These are phyloP conservation scores for Fusarium anthophilum DNA, from an alignment of 2,329 filamentous ascomycete genomes.

Conservation along the genomic window DNA sequence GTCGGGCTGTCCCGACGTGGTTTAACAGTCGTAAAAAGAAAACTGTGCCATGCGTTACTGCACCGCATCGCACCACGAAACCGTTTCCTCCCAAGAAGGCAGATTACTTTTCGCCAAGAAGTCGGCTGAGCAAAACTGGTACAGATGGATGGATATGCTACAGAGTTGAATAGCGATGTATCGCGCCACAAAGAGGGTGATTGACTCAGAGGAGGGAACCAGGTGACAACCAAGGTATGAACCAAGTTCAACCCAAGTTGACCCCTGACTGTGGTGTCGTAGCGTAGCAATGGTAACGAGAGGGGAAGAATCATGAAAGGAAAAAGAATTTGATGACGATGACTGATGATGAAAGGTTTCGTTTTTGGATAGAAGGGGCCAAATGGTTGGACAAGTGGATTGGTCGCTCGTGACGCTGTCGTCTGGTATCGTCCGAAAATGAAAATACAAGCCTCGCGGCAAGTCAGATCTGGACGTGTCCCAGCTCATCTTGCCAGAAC, in stretches of 20 bases:
- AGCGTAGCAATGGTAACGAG: slow-evolving; percentile 33
- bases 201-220: slow-evolving; percentile 24
- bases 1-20: slow-evolving; percentile 32
- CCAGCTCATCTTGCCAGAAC: slow-evolving; percentile 61
- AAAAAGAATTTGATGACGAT: slow-evolving; percentile 36
- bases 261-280: slow-evolving; percentile 6
- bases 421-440: slow-evolving; percentile 54
- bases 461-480: slow-evolving; percentile 67
- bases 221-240: slow-evolving; percentile 14
- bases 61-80: slow-evolving; percentile 17
- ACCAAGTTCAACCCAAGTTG: slow-evolving; percentile 11
- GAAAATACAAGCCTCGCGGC: slow-evolving; percentile 69
- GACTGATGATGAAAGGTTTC: slow-evolving; percentile 33
- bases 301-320: slow-evolving; percentile 41
- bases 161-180: slow-evolving; percentile 25
- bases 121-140: slow-evolving; percentile 28
- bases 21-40: slow-evolving; percentile 36
- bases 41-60: slow-evolving; percentile 30
- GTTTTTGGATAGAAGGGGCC: slow-evolving; percentile 20
- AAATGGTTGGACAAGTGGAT: slow-evolving; percentile 21
- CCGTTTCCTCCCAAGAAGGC: slow-evolving; percentile 23
- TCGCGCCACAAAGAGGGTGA: slow-evolving; percentile 36
- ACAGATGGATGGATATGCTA: slow-evolving; percentile 36
- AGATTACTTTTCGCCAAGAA: slow-evolving; percentile 28
- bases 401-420: slow-evolving; percentile 54